Percentiles rank a stretch among this genome's conserved stretches.
Evolutionary conservation across 768 basidiomycete genomes (phyloP).

Genomic region (Pisolithus albus): DNA sequence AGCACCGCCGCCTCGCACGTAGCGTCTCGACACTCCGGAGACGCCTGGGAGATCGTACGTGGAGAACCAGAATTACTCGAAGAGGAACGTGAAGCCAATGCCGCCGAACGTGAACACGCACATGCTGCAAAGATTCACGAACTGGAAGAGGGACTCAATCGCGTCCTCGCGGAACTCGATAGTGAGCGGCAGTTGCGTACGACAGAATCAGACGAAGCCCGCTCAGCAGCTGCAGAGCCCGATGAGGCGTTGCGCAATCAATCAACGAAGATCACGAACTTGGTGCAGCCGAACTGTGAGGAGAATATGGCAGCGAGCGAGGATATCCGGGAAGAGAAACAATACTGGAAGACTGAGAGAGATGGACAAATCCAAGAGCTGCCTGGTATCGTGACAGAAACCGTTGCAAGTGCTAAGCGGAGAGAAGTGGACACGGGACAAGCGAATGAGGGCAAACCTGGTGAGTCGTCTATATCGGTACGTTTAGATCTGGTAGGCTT

Average conservation of each 20-base stretch:
- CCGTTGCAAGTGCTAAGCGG: slow-evolving; percentile 32
- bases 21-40: slow-evolving; percentile 47
- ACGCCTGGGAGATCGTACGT: slow-evolving; percentile 50
- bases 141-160: slow-evolving; percentile 65
- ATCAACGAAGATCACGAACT: slow-evolving; percentile 62
- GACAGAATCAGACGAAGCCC: slow-evolving; percentile 55
- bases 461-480: background rate
- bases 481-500: background rate
- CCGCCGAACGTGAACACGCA: slow-evolving; percentile 48
- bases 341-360: slow-evolving; percentile 49
- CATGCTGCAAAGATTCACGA: slow-evolving; percentile 54
- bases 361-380: slow-evolving; percentile 51
- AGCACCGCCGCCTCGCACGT: slow-evolving; percentile 44
- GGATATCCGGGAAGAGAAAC: slow-evolving; percentile 57
- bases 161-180: slow-evolving; percentile 52
- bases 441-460: background rate
- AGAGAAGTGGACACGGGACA: too few relatives aligned
- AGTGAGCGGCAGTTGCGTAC: slow-evolving; percentile 51
- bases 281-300: slow-evolving; percentile 62
- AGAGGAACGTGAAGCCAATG: slow-evolving; percentile 48
- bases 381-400: slow-evolving; percentile 52
- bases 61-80: slow-evolving; percentile 54
- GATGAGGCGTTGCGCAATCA: slow-evolving; percentile 56
- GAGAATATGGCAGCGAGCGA: slow-evolving; percentile 57
- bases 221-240: slow-evolving; percentile 56